Evolutionary conservation across 768 basidiomycete genomes (phyloP).

Genomic region (Leccinum pellstonianum): DNA sequence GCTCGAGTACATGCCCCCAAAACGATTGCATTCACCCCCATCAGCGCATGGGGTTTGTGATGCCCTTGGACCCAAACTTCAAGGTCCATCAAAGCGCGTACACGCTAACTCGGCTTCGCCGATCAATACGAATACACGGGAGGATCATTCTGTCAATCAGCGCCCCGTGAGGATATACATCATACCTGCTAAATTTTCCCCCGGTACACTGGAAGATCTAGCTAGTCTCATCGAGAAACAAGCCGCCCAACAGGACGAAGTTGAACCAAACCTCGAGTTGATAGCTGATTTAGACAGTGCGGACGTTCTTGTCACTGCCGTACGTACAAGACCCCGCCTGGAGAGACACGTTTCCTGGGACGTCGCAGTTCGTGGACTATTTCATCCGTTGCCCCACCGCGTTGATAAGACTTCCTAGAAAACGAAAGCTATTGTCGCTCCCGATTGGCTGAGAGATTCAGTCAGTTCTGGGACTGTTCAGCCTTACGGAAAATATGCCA

Average conservation of each 20-base stretch:
- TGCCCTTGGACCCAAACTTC: background rate
- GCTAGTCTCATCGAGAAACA: conserved; percentile 25
- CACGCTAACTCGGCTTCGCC: conserved; percentile 5
- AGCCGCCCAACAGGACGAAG: background rate
- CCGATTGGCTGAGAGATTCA: conserved; percentile 68
- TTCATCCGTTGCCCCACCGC: background rate
- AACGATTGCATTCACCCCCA: conserved; percentile 11
- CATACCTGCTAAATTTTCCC: conserved; percentile 33
- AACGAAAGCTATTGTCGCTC: conserved; percentile 65
- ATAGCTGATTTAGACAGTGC: conserved; percentile 46
- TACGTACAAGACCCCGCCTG: conserved; percentile 64
- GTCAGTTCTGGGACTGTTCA: conserved; percentile 41
- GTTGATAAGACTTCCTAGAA: conserved; percentile 39
- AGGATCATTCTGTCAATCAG: conserved; percentile 4
- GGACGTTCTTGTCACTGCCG: conserved; percentile 63
- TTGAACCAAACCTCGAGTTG: conserved; percentile 30
- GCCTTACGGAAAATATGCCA: conserved; percentile 57
- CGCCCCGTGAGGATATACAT: conserved; percentile 27
- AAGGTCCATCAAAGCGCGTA: conserved; percentile 14
- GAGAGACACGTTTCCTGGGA: conserved; percentile 69
- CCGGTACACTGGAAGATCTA: conserved; percentile 24
- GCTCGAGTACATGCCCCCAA: conserved; percentile 12
- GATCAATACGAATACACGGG: background rate
- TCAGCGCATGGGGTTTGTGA: background rate
- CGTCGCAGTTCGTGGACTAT: conserved; percentile 51